Evolutionary conservation across 192 early-diverging fungal genomes (phyloP).

Genomic region (Powellomyces hirtus): DNA sequence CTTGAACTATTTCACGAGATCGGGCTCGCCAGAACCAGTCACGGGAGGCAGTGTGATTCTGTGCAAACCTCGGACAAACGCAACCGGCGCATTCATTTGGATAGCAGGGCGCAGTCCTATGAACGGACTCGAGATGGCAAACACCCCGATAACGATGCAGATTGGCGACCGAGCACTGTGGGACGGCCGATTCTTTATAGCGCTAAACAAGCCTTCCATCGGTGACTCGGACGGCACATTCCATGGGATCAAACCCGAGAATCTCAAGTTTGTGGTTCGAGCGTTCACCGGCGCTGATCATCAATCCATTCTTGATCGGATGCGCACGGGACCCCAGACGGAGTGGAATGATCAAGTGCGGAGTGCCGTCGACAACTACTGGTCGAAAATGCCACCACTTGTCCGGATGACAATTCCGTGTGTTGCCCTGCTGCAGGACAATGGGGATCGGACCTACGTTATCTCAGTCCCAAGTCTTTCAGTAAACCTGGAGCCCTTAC

Average conservation of each 20-base stretch:
- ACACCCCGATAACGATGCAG: neutral
- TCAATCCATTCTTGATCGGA: constrained; percentile 2
- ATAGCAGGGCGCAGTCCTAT: constrained; percentile 1
- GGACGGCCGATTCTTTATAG: constrained; percentile 17
- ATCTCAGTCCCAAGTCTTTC: constrained; percentile 14
- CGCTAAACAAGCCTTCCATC: neutral
- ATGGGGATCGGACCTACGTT: constrained; percentile 18
- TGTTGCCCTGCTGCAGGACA: constrained; percentile 19
- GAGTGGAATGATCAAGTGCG: neutral
- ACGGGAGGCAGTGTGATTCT: constrained; percentile 1
- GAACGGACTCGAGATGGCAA: neutral
- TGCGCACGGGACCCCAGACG: constrained; percentile 4
- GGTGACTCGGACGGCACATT: neutral
- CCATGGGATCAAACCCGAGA: neutral
- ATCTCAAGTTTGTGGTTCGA: constrained; percentile 19
- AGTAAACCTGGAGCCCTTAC: constrained; percentile 18
- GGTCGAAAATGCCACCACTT: constrained; percentile 17
- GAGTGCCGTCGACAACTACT: constrained; percentile 4
- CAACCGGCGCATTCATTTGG: constrained; percentile 21
- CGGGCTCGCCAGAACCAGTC: neutral
- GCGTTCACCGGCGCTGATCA: constrained; percentile 2
- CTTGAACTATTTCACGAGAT: neutral
- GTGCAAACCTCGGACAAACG: neutral
- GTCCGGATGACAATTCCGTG: constrained; percentile 20
- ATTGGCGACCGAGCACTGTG: constrained; percentile 20